Evolutionary conservation across 768 basidiomycete species (phyloP).

Genomic region (Asterophora lycoperdoides): DNA sequence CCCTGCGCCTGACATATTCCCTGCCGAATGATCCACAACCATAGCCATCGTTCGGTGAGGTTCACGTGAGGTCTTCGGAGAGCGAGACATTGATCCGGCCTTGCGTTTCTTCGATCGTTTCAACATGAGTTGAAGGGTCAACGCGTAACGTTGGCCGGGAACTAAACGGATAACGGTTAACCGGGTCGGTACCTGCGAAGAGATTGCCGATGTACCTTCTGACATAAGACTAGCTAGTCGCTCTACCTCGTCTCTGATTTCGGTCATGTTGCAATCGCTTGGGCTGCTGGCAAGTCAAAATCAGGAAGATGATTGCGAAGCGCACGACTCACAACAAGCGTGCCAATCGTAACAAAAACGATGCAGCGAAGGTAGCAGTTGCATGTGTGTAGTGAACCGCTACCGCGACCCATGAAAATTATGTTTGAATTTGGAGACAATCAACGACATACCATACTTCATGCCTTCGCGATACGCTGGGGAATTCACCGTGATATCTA

Average conservation of each 20-base stretch:
- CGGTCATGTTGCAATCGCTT: constrained; percentile 70
- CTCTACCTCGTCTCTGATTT: constrained; percentile 76
- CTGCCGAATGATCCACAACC: constrained; percentile 39
- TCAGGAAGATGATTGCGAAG: background rate
- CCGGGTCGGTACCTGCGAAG: background rate
- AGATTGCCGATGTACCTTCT: constrained; percentile 51
- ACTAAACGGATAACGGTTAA: constrained; percentile 46
- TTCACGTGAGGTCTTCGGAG: constrained; percentile 57
- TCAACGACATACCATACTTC: constrained; percentile 69
- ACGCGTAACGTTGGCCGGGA: constrained; percentile 88
- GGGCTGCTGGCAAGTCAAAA: constrained; percentile 48
- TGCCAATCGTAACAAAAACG: constrained; percentile 80
- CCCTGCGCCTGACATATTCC: constrained; percentile 21
- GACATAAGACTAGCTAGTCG: constrained; percentile 71
- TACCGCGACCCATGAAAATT: constrained; percentile 23
- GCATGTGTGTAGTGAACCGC: constrained; percentile 91
- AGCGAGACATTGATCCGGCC: constrained; percentile 50
- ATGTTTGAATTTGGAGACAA: background rate
- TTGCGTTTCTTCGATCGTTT: constrained; percentile 69
- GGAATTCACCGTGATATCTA: constrained; percentile 84
- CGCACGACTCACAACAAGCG: constrained; percentile 70
- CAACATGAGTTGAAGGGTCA: constrained; percentile 86
- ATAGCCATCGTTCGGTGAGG: constrained; percentile 45
- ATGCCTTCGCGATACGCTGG: constrained; percentile 86
- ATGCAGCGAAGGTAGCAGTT: constrained; percentile 90